Conservation (phyloP, 179 eudicot genomes). For the Silene coronaria region DNA sequence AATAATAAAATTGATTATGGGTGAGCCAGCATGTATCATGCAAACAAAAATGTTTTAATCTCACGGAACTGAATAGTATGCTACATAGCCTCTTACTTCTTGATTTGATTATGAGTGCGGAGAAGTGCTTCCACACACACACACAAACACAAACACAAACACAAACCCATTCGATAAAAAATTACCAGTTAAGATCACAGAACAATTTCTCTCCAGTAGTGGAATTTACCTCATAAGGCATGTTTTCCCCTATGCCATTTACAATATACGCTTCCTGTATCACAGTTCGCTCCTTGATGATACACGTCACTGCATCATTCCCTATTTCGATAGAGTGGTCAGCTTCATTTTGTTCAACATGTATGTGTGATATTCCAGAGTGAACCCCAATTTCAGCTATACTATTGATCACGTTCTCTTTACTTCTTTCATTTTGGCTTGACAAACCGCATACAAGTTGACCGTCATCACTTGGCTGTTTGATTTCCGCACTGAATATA, state of each 20-base stretch:
- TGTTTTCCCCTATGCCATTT: constrained; percentile 8
- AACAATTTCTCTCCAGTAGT: background rate
- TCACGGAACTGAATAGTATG: too few species aligned
- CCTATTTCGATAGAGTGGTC: constrained; percentile 13
- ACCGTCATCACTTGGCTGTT: constrained; percentile 28
- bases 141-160: background rate
- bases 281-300: constrained; percentile 25
- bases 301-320: constrained; percentile 14
- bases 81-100: background rate
- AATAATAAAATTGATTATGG: background rate
- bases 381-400: constrained; percentile 10
- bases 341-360: constrained; percentile 17
- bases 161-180: background rate
- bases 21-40: background rate
- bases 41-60: background rate
- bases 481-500: constrained; percentile 31
- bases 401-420: constrained; percentile 17
- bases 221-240: constrained; percentile 24
- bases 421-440: constrained; percentile 23
- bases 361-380: constrained; percentile 11
- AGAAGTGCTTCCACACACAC: background rate
- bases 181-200: background rate
- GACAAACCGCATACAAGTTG: constrained; percentile 28
- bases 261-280: constrained; percentile 24
- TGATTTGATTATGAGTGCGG: background rate